A percentile compares a stretch with the other conserved stretches of the same genome.
Evolutionary conservation across 148 eudicot genomes (phyloP).

Genomic region (Silene conica): DNA sequence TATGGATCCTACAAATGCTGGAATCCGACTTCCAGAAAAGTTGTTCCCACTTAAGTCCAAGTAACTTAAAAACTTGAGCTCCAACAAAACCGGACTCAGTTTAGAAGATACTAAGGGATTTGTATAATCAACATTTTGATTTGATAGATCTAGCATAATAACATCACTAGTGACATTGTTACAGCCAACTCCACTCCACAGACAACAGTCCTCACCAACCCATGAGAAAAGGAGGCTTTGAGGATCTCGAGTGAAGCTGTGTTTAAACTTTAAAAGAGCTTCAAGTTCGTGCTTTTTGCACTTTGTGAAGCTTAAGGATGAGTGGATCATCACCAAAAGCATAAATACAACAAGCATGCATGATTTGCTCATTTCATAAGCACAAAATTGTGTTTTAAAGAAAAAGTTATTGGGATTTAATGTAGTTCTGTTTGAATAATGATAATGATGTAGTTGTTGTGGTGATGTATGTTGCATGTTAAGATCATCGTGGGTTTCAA

Average conservation of each 20-base stretch:
- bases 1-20: conserved; percentile 4
- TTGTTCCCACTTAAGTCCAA: conserved; percentile 8
- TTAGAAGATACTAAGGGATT: not conserved
- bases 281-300: conserved; percentile 2
- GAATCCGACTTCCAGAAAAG: not conserved
- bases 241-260: not conserved
- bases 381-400: no score
- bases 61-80: conserved; percentile 3
- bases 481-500: no score
- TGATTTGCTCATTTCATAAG: not conserved
- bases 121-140: not conserved
- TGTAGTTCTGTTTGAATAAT: no score
- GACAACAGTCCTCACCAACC: conserved; percentile 16
- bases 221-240: not conserved
- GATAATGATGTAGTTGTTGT: no score
- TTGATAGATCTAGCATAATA: not conserved
- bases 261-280: conserved; percentile 16
- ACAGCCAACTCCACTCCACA: conserved; percentile 19
- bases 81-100: not conserved
- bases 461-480: no score
- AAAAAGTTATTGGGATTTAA: no score
- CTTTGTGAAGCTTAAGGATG: not conserved
- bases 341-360: not conserved
- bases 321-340: not conserved
- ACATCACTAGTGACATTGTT: conserved; percentile 5